phyloP scores from a whole-genome alignment of 2,329 filamentous ascomycete species.

The Diaporthe eres region DNA sequence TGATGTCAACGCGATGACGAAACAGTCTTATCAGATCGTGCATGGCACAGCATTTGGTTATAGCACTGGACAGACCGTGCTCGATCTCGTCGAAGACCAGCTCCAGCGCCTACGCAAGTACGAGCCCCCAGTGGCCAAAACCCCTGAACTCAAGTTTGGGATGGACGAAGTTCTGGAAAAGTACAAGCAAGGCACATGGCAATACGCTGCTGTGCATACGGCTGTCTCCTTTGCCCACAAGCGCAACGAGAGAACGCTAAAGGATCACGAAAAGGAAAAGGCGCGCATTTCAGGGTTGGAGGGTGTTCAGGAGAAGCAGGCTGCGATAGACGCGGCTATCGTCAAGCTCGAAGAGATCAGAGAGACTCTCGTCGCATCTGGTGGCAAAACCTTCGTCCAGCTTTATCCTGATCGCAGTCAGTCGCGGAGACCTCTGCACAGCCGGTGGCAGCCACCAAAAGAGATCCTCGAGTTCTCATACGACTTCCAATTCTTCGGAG shows the following conservation, averaged over 20 bases:
- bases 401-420: slow-evolving; percentile 68
- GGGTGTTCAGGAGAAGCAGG: slow-evolving; percentile 65
- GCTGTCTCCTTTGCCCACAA: slow-evolving; percentile 54
- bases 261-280: slow-evolving; percentile 54
- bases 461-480: slow-evolving; percentile 59
- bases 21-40: slow-evolving; percentile 53
- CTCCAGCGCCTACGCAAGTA: slow-evolving; percentile 65
- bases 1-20: slow-evolving; percentile 73
- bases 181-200: slow-evolving; percentile 71
- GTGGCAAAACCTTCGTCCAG: slow-evolving; percentile 77
- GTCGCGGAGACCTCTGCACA: slow-evolving; percentile 37
- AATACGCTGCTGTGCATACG: slow-evolving; percentile 65
- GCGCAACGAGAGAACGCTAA: slow-evolving; percentile 51
- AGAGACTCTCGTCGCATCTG: slow-evolving; percentile 65
- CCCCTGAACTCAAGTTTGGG: slow-evolving; percentile 46
- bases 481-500: slow-evolving; percentile 65
- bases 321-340: slow-evolving; percentile 66
- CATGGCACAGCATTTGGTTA: slow-evolving; percentile 50
- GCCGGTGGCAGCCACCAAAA: slow-evolving; percentile 36
- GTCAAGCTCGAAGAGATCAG: slow-evolving; percentile 69
- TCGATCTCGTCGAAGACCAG: slow-evolving; percentile 72
- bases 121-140: slow-evolving; percentile 51
- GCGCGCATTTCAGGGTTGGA: slow-evolving; percentile 48
- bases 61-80: slow-evolving; percentile 60
- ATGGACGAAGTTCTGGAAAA: slow-evolving; percentile 67